These are phyloP conservation scores for Coemansia sp. DNA, from an alignment of 192 early-diverging fungal species.

Conservation along the genomic window DNA sequence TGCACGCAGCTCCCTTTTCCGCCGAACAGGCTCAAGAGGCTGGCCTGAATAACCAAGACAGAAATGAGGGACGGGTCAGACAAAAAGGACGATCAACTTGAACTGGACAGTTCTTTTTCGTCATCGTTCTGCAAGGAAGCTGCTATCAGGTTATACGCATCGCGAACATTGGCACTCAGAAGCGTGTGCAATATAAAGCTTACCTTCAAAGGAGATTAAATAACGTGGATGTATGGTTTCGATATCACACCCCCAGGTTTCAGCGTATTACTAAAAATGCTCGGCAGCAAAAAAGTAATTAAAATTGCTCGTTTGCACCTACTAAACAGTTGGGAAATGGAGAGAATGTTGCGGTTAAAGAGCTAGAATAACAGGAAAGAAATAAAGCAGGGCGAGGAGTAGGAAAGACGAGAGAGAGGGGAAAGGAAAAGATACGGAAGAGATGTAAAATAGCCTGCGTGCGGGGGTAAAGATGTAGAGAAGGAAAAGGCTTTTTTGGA, in stretches of 20 bases:
- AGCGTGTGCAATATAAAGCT: neutral
- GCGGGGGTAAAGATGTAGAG: constrained; percentile 2
- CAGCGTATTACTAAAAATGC: too few species aligned
- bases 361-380: neutral
- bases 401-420: neutral
- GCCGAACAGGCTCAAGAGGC: too few species aligned
- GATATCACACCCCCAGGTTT: neutral
- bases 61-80: neutral
- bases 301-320: too few species aligned
- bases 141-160: neutral
- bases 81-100: neutral
- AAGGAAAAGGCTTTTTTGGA: neutral
- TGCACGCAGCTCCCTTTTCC: neutral
- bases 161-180: neutral
- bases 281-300: too few species aligned
- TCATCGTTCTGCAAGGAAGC: constrained; percentile 10
- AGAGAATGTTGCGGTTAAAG: neutral
- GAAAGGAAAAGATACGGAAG: too few species aligned
- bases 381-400: neutral
- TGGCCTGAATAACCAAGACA: neutral
- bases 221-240: neutral
- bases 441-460: constrained; percentile 3
- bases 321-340: neutral
- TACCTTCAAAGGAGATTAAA: constrained; percentile 1
- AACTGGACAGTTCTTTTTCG: neutral